A percentile compares a stretch with the other conserved stretches of the same genome.
phyloP scores from a whole-genome alignment of 2,329 filamentous ascomycete genomes.

The Apiospora marii region DNA sequence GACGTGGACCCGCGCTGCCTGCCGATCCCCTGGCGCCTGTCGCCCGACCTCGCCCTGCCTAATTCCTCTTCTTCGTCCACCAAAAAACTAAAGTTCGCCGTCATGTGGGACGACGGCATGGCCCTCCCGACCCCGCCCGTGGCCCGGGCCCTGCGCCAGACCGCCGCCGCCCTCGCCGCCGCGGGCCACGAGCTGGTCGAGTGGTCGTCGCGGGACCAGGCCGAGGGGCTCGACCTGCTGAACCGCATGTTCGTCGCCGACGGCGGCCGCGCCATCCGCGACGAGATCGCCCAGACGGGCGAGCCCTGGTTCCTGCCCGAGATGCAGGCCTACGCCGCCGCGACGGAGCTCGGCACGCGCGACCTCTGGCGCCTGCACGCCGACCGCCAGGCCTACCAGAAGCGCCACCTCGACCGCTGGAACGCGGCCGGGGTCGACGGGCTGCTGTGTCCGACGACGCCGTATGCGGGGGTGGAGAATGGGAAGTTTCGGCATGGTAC shows the following conservation, averaged over 20 bases:
- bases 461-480: constrained; percentile 52
- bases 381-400: constrained; percentile 55
- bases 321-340: constrained; percentile 37
- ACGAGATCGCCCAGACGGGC: constrained; percentile 49
- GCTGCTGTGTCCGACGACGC: constrained; percentile 64
- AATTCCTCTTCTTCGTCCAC: constrained; percentile 31
- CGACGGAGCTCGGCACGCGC: constrained; percentile 47
- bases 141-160: constrained; percentile 58
- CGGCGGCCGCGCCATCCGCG: constrained; percentile 50
- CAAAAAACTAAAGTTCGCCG: constrained; percentile 59
- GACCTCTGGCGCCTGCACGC: constrained; percentile 58
- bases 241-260: constrained; percentile 58
- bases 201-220: constrained; percentile 56
- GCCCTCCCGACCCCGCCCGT: constrained; percentile 73
- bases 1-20: constrained; percentile 61
- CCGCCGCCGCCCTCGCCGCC: constrained; percentile 51
- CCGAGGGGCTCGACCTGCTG: constrained; percentile 47
- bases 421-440: constrained; percentile 62
- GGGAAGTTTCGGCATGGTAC: constrained; percentile 53
- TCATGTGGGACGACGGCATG: constrained; percentile 71
- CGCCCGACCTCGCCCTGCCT: constrained; percentile 36
- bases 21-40: constrained; percentile 62
- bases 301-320: constrained; percentile 46
- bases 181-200: constrained; percentile 62
- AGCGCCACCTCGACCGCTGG: constrained; percentile 56